A percentile compares a stretch with the other conserved stretches of the same genome.
Conservation (phyloP, 352 stramenopile species). For the Globisporangium nunn region DNA sequence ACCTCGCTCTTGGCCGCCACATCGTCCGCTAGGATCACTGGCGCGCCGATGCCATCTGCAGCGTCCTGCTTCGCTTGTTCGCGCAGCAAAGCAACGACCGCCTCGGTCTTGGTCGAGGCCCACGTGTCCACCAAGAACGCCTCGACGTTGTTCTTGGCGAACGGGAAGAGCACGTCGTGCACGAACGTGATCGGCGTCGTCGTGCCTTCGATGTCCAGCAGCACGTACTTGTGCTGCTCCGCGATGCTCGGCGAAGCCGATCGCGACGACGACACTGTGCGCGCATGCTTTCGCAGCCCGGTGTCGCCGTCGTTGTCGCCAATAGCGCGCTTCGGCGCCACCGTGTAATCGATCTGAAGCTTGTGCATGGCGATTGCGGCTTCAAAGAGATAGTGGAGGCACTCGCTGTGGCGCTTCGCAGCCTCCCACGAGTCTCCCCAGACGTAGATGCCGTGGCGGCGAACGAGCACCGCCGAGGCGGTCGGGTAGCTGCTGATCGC, state of each 20-base stretch:
- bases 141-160: constrained; percentile 58
- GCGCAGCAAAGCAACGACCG: constrained; percentile 37
- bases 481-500: constrained; percentile 87
- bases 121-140: constrained; percentile 55
- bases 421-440: constrained; percentile 95
- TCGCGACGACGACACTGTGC: constrained; percentile 12
- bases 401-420: constrained; percentile 95
- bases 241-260: constrained; percentile 27
- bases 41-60: constrained; percentile 19
- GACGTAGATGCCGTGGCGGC: constrained; percentile 94
- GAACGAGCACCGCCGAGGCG: constrained; percentile 90
- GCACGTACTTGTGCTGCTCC: constrained; percentile 85
- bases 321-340: constrained; percentile 20
- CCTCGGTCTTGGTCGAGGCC: constrained; percentile 36
- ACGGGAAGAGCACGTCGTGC: constrained; percentile 93
- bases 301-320: constrained; percentile 40
- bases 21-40: constrained; percentile 15
- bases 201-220: constrained; percentile 96
- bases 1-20: constrained; percentile 18
- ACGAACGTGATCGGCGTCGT: constrained; percentile 96
- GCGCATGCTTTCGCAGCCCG: constrained; percentile 40
- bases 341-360: constrained; percentile 71
- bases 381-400: constrained; percentile 96
- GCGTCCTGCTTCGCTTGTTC: constrained; percentile 38
- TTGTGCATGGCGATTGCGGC: constrained; percentile 86